A percentile compares a stretch with the other conserved stretches of the same genome.
phyloP scores from a whole-genome alignment of 2,329 filamentous ascomycete genomes.

The Laburnicola sp. region DNA sequence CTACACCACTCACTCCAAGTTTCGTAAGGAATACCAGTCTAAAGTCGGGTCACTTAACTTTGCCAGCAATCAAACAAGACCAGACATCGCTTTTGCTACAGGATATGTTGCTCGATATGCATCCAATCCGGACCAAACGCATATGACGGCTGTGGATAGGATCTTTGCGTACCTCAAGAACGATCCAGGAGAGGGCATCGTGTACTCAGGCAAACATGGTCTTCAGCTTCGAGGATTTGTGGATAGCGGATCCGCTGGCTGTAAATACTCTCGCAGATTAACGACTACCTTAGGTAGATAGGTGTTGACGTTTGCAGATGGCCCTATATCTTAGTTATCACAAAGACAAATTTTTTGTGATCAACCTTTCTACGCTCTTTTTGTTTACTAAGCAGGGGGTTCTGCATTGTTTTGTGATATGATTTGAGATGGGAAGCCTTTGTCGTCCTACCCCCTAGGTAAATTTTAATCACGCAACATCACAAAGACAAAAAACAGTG shows the following conservation, averaged over 20 bases:
- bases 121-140: slow-evolving; percentile 1
- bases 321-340: slow-evolving; percentile 19
- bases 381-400: no score
- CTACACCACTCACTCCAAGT: background rate
- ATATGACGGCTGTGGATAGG: slow-evolving; percentile 1
- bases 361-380: no score
- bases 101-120: background rate
- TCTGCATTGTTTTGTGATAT: no score
- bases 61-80: background rate
- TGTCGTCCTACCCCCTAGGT: no score
- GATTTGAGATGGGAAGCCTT: no score
- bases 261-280: slow-evolving; percentile 4
- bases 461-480: background rate
- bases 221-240: slow-evolving; percentile 8
- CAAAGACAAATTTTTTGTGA: slow-evolving; percentile 11
- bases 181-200: background rate
- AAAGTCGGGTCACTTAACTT: slow-evolving; percentile 1
- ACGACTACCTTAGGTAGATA: background rate
- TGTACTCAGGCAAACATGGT: slow-evolving; percentile 1
- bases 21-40: background rate
- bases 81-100: slow-evolving; percentile 2
- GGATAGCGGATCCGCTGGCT: slow-evolving; percentile 10
- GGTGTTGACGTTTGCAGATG: background rate
- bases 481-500: slow-evolving; percentile 15
- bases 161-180: slow-evolving; percentile 5